Conservation (phyloP, 2,329 filamentous ascomycete species). For the Daldinia eschscholtzii region DNA sequence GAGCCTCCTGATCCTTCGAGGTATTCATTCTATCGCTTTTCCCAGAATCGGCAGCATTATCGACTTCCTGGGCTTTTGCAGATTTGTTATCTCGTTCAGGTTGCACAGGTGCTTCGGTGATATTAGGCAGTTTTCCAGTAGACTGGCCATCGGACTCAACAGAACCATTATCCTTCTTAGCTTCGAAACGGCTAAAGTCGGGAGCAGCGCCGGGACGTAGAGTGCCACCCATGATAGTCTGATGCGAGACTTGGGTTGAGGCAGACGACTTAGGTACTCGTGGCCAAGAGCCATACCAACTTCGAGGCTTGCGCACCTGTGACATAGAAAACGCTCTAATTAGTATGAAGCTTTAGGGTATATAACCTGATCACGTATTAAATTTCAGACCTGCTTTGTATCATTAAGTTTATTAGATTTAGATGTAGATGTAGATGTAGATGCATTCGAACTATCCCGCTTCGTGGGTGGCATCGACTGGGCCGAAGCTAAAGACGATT, state of each 20-base stretch:
- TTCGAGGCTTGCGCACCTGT: conserved; percentile 66
- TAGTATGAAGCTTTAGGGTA: conserved; percentile 29
- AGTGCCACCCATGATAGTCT: conserved; percentile 71
- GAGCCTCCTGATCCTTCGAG: conserved; percentile 25
- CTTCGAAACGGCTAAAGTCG: conserved; percentile 66
- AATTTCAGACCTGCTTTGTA: conserved; percentile 42
- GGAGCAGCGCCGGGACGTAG: conserved; percentile 60
- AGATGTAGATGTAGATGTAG: conserved; percentile 28
- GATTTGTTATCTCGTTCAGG: conserved; percentile 48
- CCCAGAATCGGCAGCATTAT: conserved; percentile 11
- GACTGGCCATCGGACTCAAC: conserved; percentile 53
- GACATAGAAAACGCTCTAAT: conserved; percentile 21
- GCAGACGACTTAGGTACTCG: conserved; percentile 67
- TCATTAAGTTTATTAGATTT: conserved; percentile 33
- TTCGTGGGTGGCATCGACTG: conserved; percentile 44
- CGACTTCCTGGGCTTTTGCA: conserved; percentile 26
- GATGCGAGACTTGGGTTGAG: conserved; percentile 70
- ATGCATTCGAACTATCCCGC: conserved; percentile 38
- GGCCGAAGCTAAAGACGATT: conserved; percentile 30
- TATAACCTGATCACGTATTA: conserved; percentile 6
- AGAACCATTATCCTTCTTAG: conserved; percentile 55
- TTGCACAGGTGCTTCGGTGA: conserved; percentile 47
- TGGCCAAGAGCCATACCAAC: conserved; percentile 75
- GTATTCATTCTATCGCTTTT: conserved; percentile 22
- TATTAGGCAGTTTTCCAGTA: conserved; percentile 50